phyloP scores from a whole-genome alignment of 2,329 filamentous ascomycete genomes.

The Chaetothyriales sp. region DNA sequence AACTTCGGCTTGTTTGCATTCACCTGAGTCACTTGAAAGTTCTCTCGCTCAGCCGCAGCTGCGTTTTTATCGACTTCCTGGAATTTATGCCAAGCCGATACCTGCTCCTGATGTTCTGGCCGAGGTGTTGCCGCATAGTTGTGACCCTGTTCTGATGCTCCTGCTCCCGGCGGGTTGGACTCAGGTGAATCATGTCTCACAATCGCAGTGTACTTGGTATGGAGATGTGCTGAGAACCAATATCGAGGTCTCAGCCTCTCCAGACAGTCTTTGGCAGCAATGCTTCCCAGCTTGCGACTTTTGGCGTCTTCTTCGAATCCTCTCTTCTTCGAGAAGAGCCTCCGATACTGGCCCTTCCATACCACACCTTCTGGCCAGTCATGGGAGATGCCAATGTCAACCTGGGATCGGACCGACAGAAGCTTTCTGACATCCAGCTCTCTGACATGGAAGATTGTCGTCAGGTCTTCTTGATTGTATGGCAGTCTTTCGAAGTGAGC shows the following conservation, averaged over 20 bases:
- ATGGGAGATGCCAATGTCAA: conserved; percentile 84
- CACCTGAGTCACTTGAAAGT: conserved; percentile 16
- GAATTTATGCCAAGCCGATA: conserved; percentile 28
- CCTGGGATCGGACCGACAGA: conserved; percentile 65
- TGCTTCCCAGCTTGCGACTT: conserved; percentile 60
- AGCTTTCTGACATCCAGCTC: conserved; percentile 86
- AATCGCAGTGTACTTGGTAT: conserved; percentile 66
- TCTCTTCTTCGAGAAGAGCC: conserved; percentile 58
- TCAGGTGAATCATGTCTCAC: conserved; percentile 32
- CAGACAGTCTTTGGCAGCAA: conserved; percentile 65
- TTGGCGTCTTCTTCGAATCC: conserved; percentile 62
- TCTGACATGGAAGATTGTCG: conserved; percentile 74
- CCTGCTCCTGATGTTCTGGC: conserved; percentile 2
- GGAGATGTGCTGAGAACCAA: conserved; percentile 91
- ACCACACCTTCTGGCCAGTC: conserved; percentile 88
- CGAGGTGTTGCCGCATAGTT: conserved; percentile 1
- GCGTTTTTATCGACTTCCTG: conserved; percentile 20
- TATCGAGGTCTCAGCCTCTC: conserved; percentile 65
- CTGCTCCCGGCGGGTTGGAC: not conserved
- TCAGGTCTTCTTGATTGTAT: conserved; percentile 61
- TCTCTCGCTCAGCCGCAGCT: conserved; percentile 22
- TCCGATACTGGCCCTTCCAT: conserved; percentile 52
- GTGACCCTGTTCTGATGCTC: not conserved
- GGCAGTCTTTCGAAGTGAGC: conserved; percentile 74
- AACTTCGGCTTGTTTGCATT: not conserved